Base-by-base conservation (phyloP, 2,329 filamentous ascomycete genomes). In the Trichoderma koningiopsis region DNA sequence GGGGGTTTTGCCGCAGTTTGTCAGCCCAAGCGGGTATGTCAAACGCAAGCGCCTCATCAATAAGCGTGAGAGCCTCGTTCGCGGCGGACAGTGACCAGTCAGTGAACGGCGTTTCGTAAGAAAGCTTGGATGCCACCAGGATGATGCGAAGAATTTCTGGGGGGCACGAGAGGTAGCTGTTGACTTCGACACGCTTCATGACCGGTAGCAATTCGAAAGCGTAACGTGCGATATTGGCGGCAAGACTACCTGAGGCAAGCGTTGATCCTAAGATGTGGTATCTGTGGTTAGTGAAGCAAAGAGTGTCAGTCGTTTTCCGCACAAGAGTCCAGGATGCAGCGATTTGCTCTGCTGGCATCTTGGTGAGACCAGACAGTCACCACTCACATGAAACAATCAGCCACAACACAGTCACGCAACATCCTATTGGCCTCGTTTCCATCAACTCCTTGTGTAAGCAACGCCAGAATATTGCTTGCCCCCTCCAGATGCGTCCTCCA, bases 401-500 rank as follows among this genome's bases (percentile, higher is more conserved):
- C 83, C 53, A 83, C 79, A 65, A 85, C 79, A 62, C 81, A 83
- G 72, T 85, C 83, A 53, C 81, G 79, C 65, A 82, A 71, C 74
- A 79, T 76, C 69, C 76, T 75, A 73, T 75, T 81, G 33, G 77
- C 76, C 61, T 75, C 73, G 58, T 74, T 76, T 59, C 59, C 61
- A 55, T n/a, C 31, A 37, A 52, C 27, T 55, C 35, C 58, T 24
- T 59, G 65, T n/a, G 29, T 76, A 5, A 82, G 74, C 14, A 81
- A 72, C 49, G 78, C 77, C 71, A 82, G 75, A 33, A 85, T 80
- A 68, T 76, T 80, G 63, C 81, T 81, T 27, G 83, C 83, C 7
- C 82, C 83, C 37, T 81, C 79, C 56, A 86, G 77, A 72, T 86
- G 84, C 55, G 79, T 76, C 71, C 80, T 80, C 84, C 84, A 85